Conservation (phyloP, 768 basidiomycete species). For the Pleurotus giganteus region DNA sequence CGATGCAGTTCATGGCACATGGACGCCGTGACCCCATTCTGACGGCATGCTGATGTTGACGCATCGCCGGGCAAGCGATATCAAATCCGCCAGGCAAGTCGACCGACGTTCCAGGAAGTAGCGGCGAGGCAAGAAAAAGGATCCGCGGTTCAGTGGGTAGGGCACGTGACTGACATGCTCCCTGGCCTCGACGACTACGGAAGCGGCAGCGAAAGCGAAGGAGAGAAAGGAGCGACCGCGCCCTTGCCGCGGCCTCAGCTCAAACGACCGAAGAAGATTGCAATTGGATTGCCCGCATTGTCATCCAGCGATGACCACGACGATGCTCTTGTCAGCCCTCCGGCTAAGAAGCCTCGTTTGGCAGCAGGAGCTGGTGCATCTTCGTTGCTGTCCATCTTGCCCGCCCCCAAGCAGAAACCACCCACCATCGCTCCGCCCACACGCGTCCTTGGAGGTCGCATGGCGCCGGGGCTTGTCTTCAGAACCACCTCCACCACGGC, state of each 20-base stretch:
- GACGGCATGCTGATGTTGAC: too few species aligned
- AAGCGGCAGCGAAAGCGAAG: slow-evolving; percentile 59
- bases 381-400: slow-evolving; percentile 69
- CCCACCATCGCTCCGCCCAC: slow-evolving; percentile 41
- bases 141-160: too few species aligned
- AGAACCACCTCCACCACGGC: slow-evolving; percentile 27
- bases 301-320: slow-evolving; percentile 33
- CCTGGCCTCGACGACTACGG: slow-evolving; percentile 74
- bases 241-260: slow-evolving; percentile 21
- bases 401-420: slow-evolving; percentile 62
- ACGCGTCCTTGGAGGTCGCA: slow-evolving; percentile 64
- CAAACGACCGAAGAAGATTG: slow-evolving; percentile 59
- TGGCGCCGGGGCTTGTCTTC: slow-evolving; percentile 63
- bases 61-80: too few species aligned
- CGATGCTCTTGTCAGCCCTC: slow-evolving; percentile 44
- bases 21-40: too few species aligned
- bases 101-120: too few species aligned
- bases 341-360: slow-evolving; percentile 57
- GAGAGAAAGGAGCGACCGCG: slow-evolving; percentile 15
- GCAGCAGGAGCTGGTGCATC: slow-evolving; percentile 60
- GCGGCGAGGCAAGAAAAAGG: background rate
- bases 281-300: slow-evolving; percentile 55
- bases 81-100: too few species aligned
- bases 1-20: too few species aligned
- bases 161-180: slow-evolving; percentile 44